These are phyloP conservation scores for Plasmodium fragile DNA, from an alignment of 169 alveolate genomes.

Conservation along the genomic window DNA sequence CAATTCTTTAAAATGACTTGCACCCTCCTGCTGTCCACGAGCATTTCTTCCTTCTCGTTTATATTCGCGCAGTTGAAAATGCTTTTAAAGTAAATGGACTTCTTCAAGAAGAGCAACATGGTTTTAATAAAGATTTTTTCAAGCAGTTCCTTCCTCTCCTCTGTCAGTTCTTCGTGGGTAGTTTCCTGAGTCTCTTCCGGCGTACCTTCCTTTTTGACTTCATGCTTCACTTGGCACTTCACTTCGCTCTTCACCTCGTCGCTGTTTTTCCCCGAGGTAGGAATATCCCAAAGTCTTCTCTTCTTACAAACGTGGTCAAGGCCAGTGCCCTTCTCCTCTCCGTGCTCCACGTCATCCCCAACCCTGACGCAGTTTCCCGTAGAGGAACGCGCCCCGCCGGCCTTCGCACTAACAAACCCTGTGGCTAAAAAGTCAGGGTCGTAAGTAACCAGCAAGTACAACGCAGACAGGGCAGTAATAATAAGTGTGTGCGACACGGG, in stretches of 20 bases:
- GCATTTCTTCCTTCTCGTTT: conserved; percentile 68
- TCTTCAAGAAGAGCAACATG: conserved; percentile 56
- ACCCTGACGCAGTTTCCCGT: not conserved
- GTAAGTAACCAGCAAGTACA: conserved; percentile 50
- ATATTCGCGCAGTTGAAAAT: conserved; percentile 72
- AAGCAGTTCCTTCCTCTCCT: conserved; percentile 45
- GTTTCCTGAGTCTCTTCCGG: not conserved
- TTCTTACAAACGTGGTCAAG: not conserved
- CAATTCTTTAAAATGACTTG: conserved; percentile 54
- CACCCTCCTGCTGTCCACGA: conserved; percentile 61
- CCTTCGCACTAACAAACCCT: conserved; percentile 1
- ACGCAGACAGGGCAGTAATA: conserved; percentile 33
- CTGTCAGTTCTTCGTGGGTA: conserved; percentile 2
- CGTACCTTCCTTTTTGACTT: not conserved
- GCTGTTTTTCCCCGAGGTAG: not conserved
- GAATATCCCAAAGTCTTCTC: not conserved
- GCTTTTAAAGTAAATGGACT: conserved; percentile 74
- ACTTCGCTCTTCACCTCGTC: not conserved
- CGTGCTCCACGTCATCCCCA: not conserved
- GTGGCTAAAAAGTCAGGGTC: conserved; percentile 72
- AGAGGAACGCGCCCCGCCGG: not conserved
- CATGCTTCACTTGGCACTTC: not conserved
- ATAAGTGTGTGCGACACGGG: conserved; percentile 71
- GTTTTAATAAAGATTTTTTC: conserved; percentile 45
- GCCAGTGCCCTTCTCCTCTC: not conserved